Base-by-base conservation (phyloP, 768 basidiomycete species). In the Boletus vinaceobasis region DNA sequence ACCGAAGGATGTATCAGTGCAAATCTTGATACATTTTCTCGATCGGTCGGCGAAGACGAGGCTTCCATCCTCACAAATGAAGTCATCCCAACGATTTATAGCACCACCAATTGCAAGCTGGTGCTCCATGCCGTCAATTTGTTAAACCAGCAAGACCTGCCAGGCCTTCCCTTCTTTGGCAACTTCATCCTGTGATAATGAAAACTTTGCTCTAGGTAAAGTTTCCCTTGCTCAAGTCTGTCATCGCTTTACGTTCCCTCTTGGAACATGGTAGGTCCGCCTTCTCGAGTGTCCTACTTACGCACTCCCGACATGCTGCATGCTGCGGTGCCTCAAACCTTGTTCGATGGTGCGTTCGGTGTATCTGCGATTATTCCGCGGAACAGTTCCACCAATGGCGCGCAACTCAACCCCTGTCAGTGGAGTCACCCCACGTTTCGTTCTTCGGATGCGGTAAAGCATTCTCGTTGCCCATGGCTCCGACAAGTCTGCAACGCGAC, bases 1-100 rank as follows among this genome's bases (percentile, higher is more conserved):
- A 23, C 48, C 44, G 31, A 29, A 63, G 43, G 40, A 53, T 39
- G 43, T 27, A 29, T 38, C 27, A 42, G 26, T 36, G 54, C 48
- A 50, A 50, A 68, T 66, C 66, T 65, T 35, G 65, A 58, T 55
- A 33, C 14, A 55, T 54, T 23, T 35, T 55, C 43, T 65, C 61
- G 52, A 68, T 68, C 64, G 23, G 48, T 52, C 31, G 43, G 38
- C 55, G 40, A 58, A 60, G 54, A 45, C 46, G 40, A 50, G 48
- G 35, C 37, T 31, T 33, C 23, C 44, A 48, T 47, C 48, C 50
- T 55, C 48, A 31, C 37, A 48, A 57, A 65, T 65, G 62, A 67
- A 62, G 33, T 48, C 56, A 55, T 55, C 29, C 49, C 11, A 50
- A 2, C 14, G 37, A 45, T 37, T 46, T 47, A 56, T 44, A 55